Conservation (phyloP, 2,329 filamentous ascomycete species). For the Phaeoacremonium minimum region DNA sequence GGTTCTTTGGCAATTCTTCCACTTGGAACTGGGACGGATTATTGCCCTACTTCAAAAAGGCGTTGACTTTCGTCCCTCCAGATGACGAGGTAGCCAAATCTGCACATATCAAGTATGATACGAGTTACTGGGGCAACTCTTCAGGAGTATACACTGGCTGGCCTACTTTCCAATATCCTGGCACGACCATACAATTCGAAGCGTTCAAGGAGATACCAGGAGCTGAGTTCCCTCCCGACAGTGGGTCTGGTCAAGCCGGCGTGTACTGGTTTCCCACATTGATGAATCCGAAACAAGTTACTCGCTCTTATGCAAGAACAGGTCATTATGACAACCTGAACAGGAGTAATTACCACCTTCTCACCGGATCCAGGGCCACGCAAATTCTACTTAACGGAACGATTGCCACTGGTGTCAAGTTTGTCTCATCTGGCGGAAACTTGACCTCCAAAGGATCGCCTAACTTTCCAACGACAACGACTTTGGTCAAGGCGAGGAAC, state of each 20-base stretch:
- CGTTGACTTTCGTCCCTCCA: constrained; percentile 11
- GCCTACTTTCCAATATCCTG: constrained; percentile 32
- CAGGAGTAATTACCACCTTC: constrained; percentile 23
- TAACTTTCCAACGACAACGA: background rate
- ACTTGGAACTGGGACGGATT: constrained; percentile 25
- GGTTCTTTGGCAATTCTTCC: constrained; percentile 20
- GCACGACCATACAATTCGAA: constrained; percentile 22
- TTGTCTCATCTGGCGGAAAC: constrained; percentile 13
- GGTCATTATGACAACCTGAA: constrained; percentile 25
- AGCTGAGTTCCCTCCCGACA: constrained; percentile 30
- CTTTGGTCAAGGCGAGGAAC: constrained; percentile 21
- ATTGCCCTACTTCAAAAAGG: constrained; percentile 26
- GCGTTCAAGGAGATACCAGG: constrained; percentile 31
- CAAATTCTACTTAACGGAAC: constrained; percentile 20
- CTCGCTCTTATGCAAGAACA: constrained; percentile 32
- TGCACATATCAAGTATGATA: constrained; percentile 25
- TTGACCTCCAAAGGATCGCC: background rate
- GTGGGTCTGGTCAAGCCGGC: constrained; percentile 30
- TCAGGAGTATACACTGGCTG: constrained; percentile 30
- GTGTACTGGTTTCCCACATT: constrained; percentile 37
- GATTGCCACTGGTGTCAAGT: constrained; percentile 23
- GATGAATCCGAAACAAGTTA: constrained; percentile 28
- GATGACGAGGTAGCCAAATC: constrained; percentile 12
- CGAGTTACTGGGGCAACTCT: constrained; percentile 29
- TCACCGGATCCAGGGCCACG: constrained; percentile 22